A percentile compares a stretch with the other conserved stretches of the same genome.
phyloP scores from a whole-genome alignment of 176 grass and related monocot species.

The Rhipidocladum racemiflorum region DNA sequence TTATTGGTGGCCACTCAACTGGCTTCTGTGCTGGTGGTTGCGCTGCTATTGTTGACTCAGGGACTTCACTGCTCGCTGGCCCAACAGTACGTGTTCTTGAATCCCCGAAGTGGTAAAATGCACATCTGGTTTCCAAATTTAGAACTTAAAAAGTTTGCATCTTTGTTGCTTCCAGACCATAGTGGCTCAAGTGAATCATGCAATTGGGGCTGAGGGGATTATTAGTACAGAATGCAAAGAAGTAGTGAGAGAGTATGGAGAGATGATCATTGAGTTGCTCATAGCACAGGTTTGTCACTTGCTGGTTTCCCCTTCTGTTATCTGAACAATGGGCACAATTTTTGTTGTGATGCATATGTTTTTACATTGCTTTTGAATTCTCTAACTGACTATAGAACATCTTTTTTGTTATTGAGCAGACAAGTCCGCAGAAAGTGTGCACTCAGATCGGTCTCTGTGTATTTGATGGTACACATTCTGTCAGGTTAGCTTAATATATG shows the following conservation, averaged over 20 bases:
- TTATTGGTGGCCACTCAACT: conserved; percentile 53
- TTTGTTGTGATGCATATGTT: neutral
- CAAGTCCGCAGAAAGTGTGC: conserved; percentile 64
- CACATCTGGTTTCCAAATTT: neutral
- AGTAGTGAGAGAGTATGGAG: conserved; percentile 79
- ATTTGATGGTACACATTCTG: conserved; percentile 65
- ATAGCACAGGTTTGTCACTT: conserved; percentile 57
- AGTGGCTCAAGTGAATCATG: conserved; percentile 86
- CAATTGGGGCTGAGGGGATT: conserved; percentile 90
- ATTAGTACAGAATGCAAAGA: conserved; percentile 87
- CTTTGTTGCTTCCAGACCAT: conserved; percentile 46
- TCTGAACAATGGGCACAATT: neutral
- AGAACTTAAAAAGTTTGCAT: neutral
- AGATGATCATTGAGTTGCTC: conserved; percentile 73
- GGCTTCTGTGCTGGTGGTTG: conserved; percentile 81
- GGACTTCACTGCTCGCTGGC: conserved; percentile 79
- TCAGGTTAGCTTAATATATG: conserved; percentile 51
- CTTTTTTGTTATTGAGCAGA: conserved; percentile 41
- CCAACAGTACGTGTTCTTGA: conserved; percentile 66
- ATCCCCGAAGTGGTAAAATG: neutral
- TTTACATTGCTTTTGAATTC: conserved; percentile 1
- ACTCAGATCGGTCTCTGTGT: conserved; percentile 64
- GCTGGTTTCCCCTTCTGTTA: neutral
- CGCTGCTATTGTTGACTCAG: conserved; percentile 90
- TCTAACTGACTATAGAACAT: neutral